Evolutionary conservation across 2,329 filamentous ascomycete species (phyloP).

Genomic region (Botrytis pseudocinerea): DNA sequence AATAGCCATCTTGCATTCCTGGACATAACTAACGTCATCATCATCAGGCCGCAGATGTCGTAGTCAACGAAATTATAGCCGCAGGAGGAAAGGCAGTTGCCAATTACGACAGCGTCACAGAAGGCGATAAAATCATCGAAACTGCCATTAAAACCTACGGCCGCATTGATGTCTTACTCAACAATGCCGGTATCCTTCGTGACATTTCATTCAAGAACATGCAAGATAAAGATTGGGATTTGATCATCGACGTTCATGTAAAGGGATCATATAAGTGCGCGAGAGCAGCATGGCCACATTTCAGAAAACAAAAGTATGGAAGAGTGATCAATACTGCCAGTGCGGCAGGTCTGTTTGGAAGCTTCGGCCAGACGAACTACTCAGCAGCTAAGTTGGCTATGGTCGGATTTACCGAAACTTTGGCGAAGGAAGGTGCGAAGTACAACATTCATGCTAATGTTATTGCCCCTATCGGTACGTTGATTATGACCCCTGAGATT

Average conservation of each 20-base stretch:
- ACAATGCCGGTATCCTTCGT: constrained; percentile 92
- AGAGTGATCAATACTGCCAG: constrained; percentile 95
- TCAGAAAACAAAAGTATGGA: constrained; percentile 98
- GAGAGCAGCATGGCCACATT: constrained; percentile 92
- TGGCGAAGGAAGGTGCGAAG: constrained; percentile 95
- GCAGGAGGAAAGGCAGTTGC: constrained; percentile 93
- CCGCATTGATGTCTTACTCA: constrained; percentile 91
- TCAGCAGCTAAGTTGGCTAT: constrained; percentile 93
- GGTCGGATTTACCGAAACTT: constrained; percentile 95
- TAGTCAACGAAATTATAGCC: constrained; percentile 80
- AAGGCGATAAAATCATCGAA: constrained; percentile 92
- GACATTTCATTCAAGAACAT: constrained; percentile 99
- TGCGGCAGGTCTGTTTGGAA: constrained; percentile 93
- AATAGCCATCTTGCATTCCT: constrained; percentile 11
- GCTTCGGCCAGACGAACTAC: constrained; percentile 95
- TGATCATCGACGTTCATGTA: constrained; percentile 90
- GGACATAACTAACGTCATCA: constrained; percentile 22
- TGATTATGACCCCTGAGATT: background rate
- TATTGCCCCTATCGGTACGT: constrained; percentile 75
- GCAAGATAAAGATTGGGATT: constrained; percentile 94
- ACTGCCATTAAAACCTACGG: constrained; percentile 79
- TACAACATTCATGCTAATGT: constrained; percentile 97
- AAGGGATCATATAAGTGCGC: constrained; percentile 94
- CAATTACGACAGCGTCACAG: constrained; percentile 94
- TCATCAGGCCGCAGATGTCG: constrained; percentile 72